Conservation (phyloP, 2,329 filamentous ascomycete genomes). For the Beauveria rudraprayagi region DNA sequence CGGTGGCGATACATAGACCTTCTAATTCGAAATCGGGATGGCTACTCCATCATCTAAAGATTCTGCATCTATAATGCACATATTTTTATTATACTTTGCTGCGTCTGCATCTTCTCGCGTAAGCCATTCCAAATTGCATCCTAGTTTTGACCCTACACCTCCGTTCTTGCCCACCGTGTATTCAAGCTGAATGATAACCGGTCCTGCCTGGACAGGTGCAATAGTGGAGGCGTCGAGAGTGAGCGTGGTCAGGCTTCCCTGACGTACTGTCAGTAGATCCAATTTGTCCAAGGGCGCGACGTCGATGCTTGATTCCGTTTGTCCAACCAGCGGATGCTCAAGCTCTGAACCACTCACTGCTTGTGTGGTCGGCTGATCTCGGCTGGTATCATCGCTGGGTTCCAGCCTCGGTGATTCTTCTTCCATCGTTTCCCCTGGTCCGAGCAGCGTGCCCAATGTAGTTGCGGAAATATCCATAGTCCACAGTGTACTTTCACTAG, state of each 20-base stretch:
- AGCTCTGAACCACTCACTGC: background rate
- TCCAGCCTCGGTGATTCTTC: background rate
- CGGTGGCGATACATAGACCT: background rate
- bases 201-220: background rate
- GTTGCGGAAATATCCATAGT: background rate
- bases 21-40: background rate
- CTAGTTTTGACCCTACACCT: too few species aligned
- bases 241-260: background rate
- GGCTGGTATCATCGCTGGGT: background rate
- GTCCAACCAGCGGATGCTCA: background rate
- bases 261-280: background rate
- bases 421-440: background rate
- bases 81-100: background rate
- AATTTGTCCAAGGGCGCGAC: background rate
- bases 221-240: background rate
- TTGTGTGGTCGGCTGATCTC: background rate
- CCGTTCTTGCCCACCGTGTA: too few species aligned
- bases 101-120: background rate
- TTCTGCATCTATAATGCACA: background rate
- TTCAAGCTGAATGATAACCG: too few species aligned
- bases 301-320: background rate
- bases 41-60: background rate
- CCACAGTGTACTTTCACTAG: slow-evolving; percentile 3
- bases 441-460: background rate
- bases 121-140: background rate